Conservation (phyloP, 2,329 filamentous ascomycete species). For the Phialophora macrospora region DNA sequence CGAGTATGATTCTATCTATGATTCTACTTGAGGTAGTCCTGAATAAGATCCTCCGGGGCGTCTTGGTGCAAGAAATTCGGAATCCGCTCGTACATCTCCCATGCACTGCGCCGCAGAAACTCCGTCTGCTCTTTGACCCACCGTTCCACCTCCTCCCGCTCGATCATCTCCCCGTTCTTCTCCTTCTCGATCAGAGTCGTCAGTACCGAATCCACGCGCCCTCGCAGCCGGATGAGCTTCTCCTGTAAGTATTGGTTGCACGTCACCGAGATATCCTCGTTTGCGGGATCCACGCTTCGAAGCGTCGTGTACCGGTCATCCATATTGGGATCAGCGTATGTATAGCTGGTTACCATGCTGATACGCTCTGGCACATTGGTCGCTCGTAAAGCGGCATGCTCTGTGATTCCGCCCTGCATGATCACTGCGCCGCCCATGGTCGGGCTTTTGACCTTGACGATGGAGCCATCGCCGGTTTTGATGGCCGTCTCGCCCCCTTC, state of each 20-base stretch:
- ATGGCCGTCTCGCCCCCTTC: conserved; percentile 62
- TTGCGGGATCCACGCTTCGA: conserved; percentile 12
- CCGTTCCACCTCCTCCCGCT: conserved; percentile 13
- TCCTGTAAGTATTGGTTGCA: conserved; percentile 6
- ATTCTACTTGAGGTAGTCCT: background rate
- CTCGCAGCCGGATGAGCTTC: conserved; percentile 16
- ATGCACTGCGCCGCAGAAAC: conserved; percentile 15
- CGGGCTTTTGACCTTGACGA: conserved; percentile 51
- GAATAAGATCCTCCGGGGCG: background rate
- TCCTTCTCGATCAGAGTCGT: conserved; percentile 3
- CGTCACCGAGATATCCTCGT: conserved; percentile 12
- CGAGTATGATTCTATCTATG: background rate
- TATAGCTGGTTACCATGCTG: conserved; percentile 61
- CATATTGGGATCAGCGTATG: conserved; percentile 25
- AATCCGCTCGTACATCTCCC: conserved; percentile 20
- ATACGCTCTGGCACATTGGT: conserved; percentile 64
- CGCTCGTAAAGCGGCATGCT: conserved; percentile 66
- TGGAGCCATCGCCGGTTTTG: conserved; percentile 57
- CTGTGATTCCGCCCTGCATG: conserved; percentile 69
- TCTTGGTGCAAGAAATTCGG: conserved; percentile 7
- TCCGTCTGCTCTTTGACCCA: conserved; percentile 19
- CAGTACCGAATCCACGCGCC: conserved; percentile 10
- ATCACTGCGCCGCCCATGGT: conserved; percentile 59
- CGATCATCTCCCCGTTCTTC: conserved; percentile 1
- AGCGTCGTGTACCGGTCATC: conserved; percentile 12